Base-by-base conservation (phyloP, 2,329 filamentous ascomycete genomes). In the Phialophora verrucosa region DNA sequence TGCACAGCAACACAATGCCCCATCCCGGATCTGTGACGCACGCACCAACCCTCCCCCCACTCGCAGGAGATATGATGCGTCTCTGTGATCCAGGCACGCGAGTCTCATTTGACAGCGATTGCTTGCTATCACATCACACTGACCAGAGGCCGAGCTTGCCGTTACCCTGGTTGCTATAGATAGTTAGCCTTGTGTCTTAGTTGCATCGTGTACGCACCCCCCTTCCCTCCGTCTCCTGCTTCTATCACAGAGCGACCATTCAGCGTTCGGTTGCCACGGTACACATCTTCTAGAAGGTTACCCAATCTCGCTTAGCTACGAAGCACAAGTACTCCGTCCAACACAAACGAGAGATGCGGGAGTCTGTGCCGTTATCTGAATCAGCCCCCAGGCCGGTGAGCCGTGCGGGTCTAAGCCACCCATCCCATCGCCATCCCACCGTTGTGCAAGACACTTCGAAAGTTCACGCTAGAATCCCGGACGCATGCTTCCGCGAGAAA, bases 251-350 rank as follows among this genome's bases (percentile, higher is more conserved):
- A 59, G 17, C 27, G 7, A n/a, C 57, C n/a, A 17, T 42, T 11
- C 55, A 11, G n/a, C 17, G 25, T 3, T 14, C 10, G n/a, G 1
- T 58, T 47, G 35, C 55, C 29, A 27, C 27, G 27, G 27, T 27
- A 50, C 17, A n/a, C 58, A 14, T 20, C 44, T 60, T 60, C 58
- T 60, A 29, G 58, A 60, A 60, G 23, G 25, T 27, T 60, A 14
- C 58, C 29, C 53, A 55, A 55, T 55, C 29, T 55, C 53, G 53
- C 53, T 25, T 55, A 35, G 53, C 53, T 27, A 27, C 25, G 5
- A 23, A 14, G 49, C 10, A 51, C n/a, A 32, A 12, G 27, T n/a
- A 23, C 38, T 44, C 38, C 5, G 38, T n/a, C 8, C 38, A 44
- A 17, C 38, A 44, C 38, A 44, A 44, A 44, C n/a, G 17, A 44